These are phyloP conservation scores for Mycoemilia scoparia DNA, from an alignment of 192 early-diverging fungal genomes.

Conservation along the genomic window DNA sequence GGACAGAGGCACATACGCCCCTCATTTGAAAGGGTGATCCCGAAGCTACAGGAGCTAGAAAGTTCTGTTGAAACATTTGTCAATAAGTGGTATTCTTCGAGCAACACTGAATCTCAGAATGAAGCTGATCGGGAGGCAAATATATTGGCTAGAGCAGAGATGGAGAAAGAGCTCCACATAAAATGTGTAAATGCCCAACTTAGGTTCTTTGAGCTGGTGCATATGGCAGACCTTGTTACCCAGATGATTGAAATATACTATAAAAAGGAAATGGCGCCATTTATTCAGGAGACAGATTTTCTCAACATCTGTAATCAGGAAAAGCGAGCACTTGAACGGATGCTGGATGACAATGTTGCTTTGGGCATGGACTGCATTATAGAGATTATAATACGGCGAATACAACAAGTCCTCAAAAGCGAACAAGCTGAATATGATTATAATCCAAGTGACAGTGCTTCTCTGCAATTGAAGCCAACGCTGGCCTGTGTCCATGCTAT, in stretches of 20 bases:
- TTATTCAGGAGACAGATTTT: slow-evolving; percentile 82
- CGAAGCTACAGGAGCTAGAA: slow-evolving; percentile 18
- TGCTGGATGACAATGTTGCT: slow-evolving; percentile 80
- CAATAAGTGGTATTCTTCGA: neutral
- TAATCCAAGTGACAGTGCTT: slow-evolving; percentile 41
- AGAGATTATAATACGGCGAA: slow-evolving; percentile 65
- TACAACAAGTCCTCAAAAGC: slow-evolving; percentile 59
- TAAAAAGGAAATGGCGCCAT: slow-evolving; percentile 64
- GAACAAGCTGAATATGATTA: slow-evolving; percentile 55
- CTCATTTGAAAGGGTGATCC: slow-evolving; percentile 13
- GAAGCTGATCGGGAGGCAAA: slow-evolving; percentile 12
- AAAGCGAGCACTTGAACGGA: slow-evolving; percentile 69
- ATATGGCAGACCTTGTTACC: slow-evolving; percentile 79
- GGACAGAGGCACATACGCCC: slow-evolving; percentile 34
- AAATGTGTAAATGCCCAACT: slow-evolving; percentile 37
- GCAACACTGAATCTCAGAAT: slow-evolving; percentile 20
- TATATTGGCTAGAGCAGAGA: slow-evolving; percentile 26
- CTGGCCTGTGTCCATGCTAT: slow-evolving; percentile 63
- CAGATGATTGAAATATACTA: slow-evolving; percentile 93
- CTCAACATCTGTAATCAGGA: slow-evolving; percentile 81
- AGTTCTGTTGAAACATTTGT: slow-evolving; percentile 4
- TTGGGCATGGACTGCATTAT: slow-evolving; percentile 86
- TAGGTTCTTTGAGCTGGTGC: slow-evolving; percentile 88
- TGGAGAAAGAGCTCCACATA: slow-evolving; percentile 15
- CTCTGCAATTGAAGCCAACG: slow-evolving; percentile 53